Conservation (phyloP, 164 flowering plant genomes). For the Kingdonia uniflora region DNA sequence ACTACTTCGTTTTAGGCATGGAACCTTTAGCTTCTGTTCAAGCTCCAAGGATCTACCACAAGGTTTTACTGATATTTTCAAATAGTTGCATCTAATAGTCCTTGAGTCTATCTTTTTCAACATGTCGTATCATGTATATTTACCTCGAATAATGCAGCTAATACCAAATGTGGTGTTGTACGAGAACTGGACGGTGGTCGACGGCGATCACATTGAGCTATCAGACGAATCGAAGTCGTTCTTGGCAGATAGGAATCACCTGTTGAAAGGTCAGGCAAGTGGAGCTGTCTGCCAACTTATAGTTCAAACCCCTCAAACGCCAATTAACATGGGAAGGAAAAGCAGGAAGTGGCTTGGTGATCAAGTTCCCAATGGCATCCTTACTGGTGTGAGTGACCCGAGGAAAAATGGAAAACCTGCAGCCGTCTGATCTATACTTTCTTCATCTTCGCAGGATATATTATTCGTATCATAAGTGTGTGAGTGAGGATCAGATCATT, state of each 20-base stretch:
- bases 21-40: conserved; percentile 70
- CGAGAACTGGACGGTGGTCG: conserved; percentile 68
- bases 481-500: too few relatives aligned
- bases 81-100: neutral
- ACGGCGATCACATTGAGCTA: conserved; percentile 77
- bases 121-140: neutral
- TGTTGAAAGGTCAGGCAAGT: conserved; percentile 28
- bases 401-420: conserved; percentile 82
- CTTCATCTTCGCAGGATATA: too few relatives aligned
- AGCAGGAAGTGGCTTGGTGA: conserved; percentile 9
- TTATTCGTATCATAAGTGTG: too few relatives aligned
- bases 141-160: conserved; percentile 40
- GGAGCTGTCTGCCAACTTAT: conserved; percentile 79
- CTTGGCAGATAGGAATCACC: conserved; percentile 62
- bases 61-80: conserved; percentile 27
- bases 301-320: conserved; percentile 41
- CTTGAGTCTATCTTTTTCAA: too few relatives aligned
- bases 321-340: conserved; percentile 25
- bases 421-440: conserved; percentile 23
- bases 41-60: conserved; percentile 72
- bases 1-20: conserved; percentile 60
- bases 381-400: conserved; percentile 82
- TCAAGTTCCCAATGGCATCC: conserved; percentile 35
- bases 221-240: conserved; percentile 38
- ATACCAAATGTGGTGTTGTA: conserved; percentile 71